These are phyloP conservation scores for Notholithocarpus densiflorus DNA, from an alignment of 306 rosid genomes.

Conservation along the genomic window DNA sequence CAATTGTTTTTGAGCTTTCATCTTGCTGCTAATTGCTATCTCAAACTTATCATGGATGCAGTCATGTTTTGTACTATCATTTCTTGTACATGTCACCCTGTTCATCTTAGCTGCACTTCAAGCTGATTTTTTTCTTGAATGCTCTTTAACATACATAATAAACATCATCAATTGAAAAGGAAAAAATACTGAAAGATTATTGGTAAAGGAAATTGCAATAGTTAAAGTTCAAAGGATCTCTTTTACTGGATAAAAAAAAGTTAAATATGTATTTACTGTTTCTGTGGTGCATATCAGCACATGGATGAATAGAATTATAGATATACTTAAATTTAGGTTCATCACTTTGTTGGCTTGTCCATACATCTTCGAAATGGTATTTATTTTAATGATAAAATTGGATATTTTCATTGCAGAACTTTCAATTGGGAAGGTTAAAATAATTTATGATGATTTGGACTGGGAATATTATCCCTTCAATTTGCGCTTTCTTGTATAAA, in stretches of 20 bases:
- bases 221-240: background rate
- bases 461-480: no score
- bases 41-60: background rate
- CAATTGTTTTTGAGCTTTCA: background rate
- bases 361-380: no score
- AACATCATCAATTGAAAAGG: background rate
- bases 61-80: background rate
- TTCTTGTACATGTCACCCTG: background rate
- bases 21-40: background rate
- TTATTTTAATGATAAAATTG: no score
- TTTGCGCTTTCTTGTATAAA: no score
- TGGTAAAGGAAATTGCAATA: background rate
- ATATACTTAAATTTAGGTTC: no score
- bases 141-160: background rate
- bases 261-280: background rate
- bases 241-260: background rate
- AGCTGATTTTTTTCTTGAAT: background rate
- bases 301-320: background rate
- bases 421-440: no score
- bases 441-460: no score
- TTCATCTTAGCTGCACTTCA: background rate
- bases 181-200: background rate
- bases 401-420: no score
- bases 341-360: no score
- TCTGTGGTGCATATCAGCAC: no score